A percentile compares a stretch with the other conserved stretches of the same genome.
Conservation (phyloP, 139 green algal species). For the Monoraphidium neglectum region DNA sequence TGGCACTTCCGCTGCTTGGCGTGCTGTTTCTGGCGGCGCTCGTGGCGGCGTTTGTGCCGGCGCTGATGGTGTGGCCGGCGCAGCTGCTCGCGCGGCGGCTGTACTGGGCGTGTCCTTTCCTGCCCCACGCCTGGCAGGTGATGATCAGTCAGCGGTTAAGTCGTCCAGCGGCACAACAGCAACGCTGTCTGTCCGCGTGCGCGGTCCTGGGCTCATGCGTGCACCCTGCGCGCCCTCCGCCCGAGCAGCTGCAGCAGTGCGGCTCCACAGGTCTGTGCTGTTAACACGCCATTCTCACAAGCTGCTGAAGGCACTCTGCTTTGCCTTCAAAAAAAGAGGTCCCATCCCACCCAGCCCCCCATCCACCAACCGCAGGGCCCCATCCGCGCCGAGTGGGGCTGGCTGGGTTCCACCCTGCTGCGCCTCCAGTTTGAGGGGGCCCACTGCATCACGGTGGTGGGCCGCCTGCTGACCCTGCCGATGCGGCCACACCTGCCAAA, state of each 20-base stretch:
- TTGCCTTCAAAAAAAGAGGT: no score
- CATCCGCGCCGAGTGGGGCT: neutral
- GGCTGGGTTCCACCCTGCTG: slow-evolving; percentile 15
- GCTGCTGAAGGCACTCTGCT: no score
- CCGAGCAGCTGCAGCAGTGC: no score
- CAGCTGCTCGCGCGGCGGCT: slow-evolving; percentile 42
- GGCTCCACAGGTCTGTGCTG: no score
- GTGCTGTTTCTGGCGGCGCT: slow-evolving; percentile 27
- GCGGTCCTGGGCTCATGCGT: no score
- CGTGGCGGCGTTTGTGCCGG: slow-evolving; percentile 20
- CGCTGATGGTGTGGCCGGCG: slow-evolving; percentile 39
- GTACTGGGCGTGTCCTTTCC: slow-evolving; percentile 78
- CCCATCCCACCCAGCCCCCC: no score
- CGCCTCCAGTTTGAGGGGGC: slow-evolving; percentile 64
- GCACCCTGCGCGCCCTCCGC: no score
- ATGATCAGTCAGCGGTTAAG: no score
- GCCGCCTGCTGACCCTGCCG: slow-evolving; percentile 72
- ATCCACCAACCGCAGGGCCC: neutral
- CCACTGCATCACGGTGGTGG: slow-evolving; percentile 66
- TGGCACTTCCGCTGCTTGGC: slow-evolving; percentile 28
- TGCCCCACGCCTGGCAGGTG: slow-evolving; percentile 57
- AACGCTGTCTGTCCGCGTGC: no score
- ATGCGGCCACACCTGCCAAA: slow-evolving; percentile 64
- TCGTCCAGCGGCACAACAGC: no score
- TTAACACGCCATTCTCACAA: no score